Evolutionary conservation across 352 stramenopile genomes (phyloP), one percentile per base, ranked within the genome.

Genomic region (Pythium biforme): DNA sequence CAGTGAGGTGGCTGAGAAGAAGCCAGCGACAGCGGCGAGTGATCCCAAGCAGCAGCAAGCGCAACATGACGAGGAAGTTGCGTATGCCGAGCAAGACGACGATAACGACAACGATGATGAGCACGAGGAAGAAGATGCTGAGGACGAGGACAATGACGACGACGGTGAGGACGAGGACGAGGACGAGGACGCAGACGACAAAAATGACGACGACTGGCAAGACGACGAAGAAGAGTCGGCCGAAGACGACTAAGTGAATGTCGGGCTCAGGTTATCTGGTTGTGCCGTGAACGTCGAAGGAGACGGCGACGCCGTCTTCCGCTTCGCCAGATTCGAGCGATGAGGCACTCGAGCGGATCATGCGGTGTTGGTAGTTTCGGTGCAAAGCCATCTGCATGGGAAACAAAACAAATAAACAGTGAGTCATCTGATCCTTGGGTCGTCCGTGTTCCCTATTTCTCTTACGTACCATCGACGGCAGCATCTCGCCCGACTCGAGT

Each of bases 401-500:
- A 34, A 34, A 34, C 31, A 10, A 43, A 20, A 10, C 14, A 25
- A 41, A 52, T 5, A 43, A 43, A n/a, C 37, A n/a, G 37, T 43
- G 37, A 51, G 6, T 39, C 6, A n/a, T n/a, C n/a, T n/a, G n/a
- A n/a, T n/a, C n/a, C n/a, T n/a, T n/a, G n/a, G n/a, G n/a, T n/a
- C n/a, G n/a, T n/a, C n/a, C n/a, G n/a, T n/a, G n/a, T n/a, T n/a
- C n/a, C n/a, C n/a, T n/a, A n/a, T n/a, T n/a, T n/a, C n/a, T n/a
- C n/a, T n/a, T n/a, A 62, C 58, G 39, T 75, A 80, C 72, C 49
- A 75, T 63, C 0, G 60, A 64, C 9, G 70, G 56, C 3, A 89
- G 60, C 52, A 72, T 60, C 52, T 92, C 79, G 39, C 79, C 81
- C 0, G 79, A 88, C 66, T 90, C 79, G 17, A 79, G 52, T 0